These are phyloP conservation scores for Colletotrichum chlorophyti DNA, from an alignment of 2,329 filamentous ascomycete species.

Conservation along the genomic window DNA sequence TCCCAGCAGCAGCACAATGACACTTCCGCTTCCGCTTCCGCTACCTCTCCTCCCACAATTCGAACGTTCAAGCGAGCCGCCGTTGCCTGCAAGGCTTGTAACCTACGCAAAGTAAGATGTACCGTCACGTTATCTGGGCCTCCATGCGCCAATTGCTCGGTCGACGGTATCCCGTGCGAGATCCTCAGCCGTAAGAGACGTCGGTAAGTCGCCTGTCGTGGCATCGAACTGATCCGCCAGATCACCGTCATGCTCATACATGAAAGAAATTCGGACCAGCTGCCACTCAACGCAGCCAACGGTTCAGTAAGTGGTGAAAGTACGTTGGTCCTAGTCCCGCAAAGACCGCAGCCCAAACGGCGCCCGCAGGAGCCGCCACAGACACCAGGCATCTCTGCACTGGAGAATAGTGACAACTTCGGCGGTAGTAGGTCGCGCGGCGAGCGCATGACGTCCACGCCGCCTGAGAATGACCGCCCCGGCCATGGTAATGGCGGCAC, in stretches of 20 bases:
- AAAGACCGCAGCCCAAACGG: constrained; percentile 1
- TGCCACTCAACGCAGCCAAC: background rate
- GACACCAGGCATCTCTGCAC: background rate
- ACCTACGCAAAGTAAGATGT: constrained; percentile 34
- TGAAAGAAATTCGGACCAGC: constrained; percentile 15
- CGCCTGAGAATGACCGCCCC: background rate
- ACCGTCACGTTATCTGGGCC: constrained; percentile 31
- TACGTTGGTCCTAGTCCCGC: constrained; percentile 8
- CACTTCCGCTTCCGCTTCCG: background rate
- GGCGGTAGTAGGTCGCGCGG: background rate
- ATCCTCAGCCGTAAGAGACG: constrained; percentile 20
- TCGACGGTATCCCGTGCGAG: constrained; percentile 31
- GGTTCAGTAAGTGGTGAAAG: background rate
- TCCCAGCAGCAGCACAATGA: constrained; percentile 4
- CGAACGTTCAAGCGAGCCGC: constrained; percentile 21
- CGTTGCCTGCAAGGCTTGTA: constrained; percentile 32
- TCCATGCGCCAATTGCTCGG: constrained; percentile 33
- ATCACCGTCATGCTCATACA: no score
- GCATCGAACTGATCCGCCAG: no score
- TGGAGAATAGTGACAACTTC: background rate
- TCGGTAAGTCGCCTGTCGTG: no score
- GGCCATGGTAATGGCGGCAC: background rate
- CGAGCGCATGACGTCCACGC: constrained; percentile 1
- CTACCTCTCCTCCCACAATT: background rate
- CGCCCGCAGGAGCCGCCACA: constrained; percentile 1